Percentiles rank a stretch among this genome's conserved stretches.
phyloP scores from a whole-genome alignment of 768 basidiomycete genomes.

The Sarcodon sp. region DNA sequence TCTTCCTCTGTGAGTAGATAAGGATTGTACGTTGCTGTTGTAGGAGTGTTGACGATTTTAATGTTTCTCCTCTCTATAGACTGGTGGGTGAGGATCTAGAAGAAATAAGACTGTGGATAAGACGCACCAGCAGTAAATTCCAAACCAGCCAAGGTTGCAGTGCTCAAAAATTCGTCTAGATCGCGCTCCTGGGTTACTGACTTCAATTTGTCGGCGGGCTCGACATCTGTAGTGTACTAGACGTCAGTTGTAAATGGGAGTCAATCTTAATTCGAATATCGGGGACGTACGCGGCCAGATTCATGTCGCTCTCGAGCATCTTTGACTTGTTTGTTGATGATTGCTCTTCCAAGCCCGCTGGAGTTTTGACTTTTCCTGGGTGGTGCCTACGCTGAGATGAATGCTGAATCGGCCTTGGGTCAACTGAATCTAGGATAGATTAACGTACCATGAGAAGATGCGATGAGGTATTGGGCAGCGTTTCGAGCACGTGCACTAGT shows the following conservation, averaged over 20 bases:
- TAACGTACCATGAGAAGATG: too few relatives aligned
- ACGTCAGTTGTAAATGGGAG: background rate
- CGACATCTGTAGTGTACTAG: slow-evolving; percentile 70
- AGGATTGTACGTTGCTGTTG: slow-evolving; percentile 55
- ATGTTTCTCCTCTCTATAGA: slow-evolving; percentile 62
- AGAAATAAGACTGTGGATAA: background rate
- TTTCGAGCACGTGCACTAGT: too few relatives aligned
- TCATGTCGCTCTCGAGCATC: slow-evolving; percentile 51
- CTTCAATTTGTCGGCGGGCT: slow-evolving; percentile 54
- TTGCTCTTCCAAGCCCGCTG: slow-evolving; percentile 85
- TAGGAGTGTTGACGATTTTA: slow-evolving; percentile 58
- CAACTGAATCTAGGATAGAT: too few relatives aligned
- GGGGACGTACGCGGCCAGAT: slow-evolving; percentile 49
- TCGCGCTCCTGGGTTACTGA: slow-evolving; percentile 95
- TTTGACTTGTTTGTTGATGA: slow-evolving; percentile 84
- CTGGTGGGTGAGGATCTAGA: slow-evolving; percentile 1
- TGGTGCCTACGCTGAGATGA: slow-evolving; percentile 27
- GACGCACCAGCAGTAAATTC: slow-evolving; percentile 88
- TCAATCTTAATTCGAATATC: background rate
- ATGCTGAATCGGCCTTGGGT: too few relatives aligned
- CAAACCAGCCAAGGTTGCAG: slow-evolving; percentile 86
- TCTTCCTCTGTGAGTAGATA: slow-evolving; percentile 76
- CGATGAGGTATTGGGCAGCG: too few relatives aligned
- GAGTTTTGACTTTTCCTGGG: slow-evolving; percentile 52
- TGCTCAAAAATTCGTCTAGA: slow-evolving; percentile 91